Conservation (phyloP, 116 monocot species). For the Posidonia oceanica region DNA sequence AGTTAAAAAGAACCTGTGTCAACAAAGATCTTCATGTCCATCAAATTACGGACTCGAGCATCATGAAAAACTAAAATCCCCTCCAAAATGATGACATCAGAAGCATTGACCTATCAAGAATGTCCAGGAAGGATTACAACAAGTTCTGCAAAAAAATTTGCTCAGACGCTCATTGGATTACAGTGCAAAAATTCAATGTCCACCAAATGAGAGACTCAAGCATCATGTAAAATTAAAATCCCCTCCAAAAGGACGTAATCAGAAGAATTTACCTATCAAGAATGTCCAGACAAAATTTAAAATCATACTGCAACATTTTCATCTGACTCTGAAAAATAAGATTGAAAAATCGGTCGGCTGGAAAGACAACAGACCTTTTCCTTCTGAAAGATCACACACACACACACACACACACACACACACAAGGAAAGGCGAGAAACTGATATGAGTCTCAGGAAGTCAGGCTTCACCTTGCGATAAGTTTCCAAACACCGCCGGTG, state of each 20-base stretch:
- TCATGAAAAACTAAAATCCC: conserved; percentile 93
- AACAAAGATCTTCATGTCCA: conserved; percentile 93
- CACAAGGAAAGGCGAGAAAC: neutral
- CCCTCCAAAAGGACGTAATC: conserved; percentile 84
- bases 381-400: neutral
- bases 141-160: too few relatives aligned
- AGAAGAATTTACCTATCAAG: conserved; percentile 27
- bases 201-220: neutral
- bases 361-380: neutral
- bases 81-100: conserved; percentile 96
- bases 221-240: conserved; percentile 73
- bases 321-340: neutral
- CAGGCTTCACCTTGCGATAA: conserved; percentile 54
- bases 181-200: too few relatives aligned
- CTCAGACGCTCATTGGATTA: too few relatives aligned
- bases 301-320: neutral
- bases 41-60: conserved; percentile 46
- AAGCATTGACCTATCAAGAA: conserved; percentile 30
- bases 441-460: neutral
- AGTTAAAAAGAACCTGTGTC: conserved; percentile 39
- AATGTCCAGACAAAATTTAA: neutral
- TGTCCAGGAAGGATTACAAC: too few relatives aligned
- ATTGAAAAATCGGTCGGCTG: neutral
- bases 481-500: conserved; percentile 59
- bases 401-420: neutral